Base-by-base conservation (phyloP, 345 rosid genomes). In the Brassica incana region DNA sequence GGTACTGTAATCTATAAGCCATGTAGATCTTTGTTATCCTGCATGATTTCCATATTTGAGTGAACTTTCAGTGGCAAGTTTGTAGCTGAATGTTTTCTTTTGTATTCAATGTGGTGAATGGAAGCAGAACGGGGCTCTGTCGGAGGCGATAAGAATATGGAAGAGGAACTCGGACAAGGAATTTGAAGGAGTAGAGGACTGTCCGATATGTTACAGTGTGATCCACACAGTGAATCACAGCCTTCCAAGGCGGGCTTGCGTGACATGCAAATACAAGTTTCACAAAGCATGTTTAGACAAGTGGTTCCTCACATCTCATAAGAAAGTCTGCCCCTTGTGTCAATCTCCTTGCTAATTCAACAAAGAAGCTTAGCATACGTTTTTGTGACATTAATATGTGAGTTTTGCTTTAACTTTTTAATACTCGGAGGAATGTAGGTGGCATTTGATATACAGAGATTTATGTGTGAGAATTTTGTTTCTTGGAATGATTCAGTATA, bases 191-290 rank as follows among this genome's bases (percentile, higher is more conserved):
- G 88, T 92, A 38, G 99, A 95, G 78, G 99, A 95, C 87, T 95
- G 99, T 74, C 99, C 98, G 4, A 95, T 95, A 67, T 95, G 99
- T 81, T 95, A 95, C 87, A 95, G 97, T 81, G 97, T 95, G 76
- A 92, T 95, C 73, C 99, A 95, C 84, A 88, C 96, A n/a, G 82
- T 75, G 20, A 90, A 92, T 81, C 98, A 90, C 80, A 88, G 91
- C 87, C 94, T 91, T 71, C 98, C 99, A 70, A 95, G 96, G 66
- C 92, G 91, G 76, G 96, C 96, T 56, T 95, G 98, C 88, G 85
- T 81, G 78, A 93, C 97, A 65, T 92, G 99, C 90, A 92, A 92
- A 78, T 94, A 95, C 89, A 95, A 93, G 84, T 95, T 92, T 76
- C 99, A 92, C 78, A 81, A 92, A 29, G 93, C 95, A 5, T 95